Evolutionary conservation across 2,329 filamentous ascomycete genomes (phyloP).

Genomic region (Colletotrichum lini): DNA sequence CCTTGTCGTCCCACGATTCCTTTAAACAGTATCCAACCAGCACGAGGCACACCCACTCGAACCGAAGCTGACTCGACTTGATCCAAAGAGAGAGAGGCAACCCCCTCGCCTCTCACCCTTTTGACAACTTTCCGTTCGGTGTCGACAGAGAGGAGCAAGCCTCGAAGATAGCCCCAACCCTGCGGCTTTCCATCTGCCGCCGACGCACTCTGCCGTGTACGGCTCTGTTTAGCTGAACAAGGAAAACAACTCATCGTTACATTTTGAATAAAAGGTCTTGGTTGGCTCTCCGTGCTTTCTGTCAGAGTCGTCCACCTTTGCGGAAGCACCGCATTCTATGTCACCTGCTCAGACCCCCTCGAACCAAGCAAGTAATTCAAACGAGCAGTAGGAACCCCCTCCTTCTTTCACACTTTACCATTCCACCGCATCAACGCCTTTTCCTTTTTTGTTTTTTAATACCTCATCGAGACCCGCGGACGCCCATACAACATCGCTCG

Average conservation of each 20-base stretch:
- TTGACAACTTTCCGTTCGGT: not conserved
- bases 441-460: no score
- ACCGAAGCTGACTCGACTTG: not conserved
- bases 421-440: not conserved
- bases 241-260: not conserved
- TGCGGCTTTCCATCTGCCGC: not conserved
- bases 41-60: constrained; percentile 1
- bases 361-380: not conserved
- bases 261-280: constrained; percentile 1
- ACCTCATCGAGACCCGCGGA: not conserved
- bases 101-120: not conserved
- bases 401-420: no score
- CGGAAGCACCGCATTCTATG: not conserved
- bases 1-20: constrained; percentile 6
- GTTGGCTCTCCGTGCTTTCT: not conserved
- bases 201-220: not conserved
- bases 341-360: not conserved
- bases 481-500: no score
- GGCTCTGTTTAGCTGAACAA: not conserved
- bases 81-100: not conserved
- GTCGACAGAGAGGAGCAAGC: not conserved
- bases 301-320: not conserved
- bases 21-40: not conserved
- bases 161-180: not conserved
- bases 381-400: not conserved